A percentile compares a stretch with the other conserved stretches of the same genome.
These are phyloP conservation scores for Suillus sp. DNA, from an alignment of 768 basidiomycete genomes.

Conservation along the genomic window DNA sequence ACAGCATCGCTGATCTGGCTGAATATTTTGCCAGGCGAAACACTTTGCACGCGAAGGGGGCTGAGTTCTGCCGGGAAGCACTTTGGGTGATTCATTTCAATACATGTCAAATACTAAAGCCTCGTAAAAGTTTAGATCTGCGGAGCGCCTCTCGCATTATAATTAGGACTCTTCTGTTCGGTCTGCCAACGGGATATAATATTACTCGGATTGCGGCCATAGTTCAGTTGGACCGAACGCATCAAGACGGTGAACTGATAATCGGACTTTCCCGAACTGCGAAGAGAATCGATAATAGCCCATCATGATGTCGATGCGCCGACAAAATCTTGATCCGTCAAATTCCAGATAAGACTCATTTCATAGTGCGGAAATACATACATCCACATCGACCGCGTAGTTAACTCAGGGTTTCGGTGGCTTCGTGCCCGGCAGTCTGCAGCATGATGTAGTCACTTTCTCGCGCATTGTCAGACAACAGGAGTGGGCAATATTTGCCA, in stretches of 20 bases:
- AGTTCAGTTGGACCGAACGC: background rate
- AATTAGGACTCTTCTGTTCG: background rate
- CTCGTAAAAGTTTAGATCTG: background rate
- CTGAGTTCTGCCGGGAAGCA: background rate
- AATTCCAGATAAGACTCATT: background rate
- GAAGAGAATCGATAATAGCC: too few relatives aligned
- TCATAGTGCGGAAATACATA: background rate
- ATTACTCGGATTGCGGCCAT: background rate
- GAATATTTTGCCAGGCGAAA: background rate
- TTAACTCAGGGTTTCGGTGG: background rate
- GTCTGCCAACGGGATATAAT: background rate
- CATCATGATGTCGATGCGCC: background rate
- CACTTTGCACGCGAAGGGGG: background rate
- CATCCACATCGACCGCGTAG: background rate
- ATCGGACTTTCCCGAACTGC: background rate
- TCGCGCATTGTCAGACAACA: too few relatives aligned
- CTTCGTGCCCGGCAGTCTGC: background rate
- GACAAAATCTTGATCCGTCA: background rate
- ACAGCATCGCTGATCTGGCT: background rate
- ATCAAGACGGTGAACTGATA: constrained; percentile 2
- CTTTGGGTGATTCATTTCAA: background rate
- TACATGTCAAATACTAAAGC: background rate
- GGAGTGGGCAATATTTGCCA: too few relatives aligned
- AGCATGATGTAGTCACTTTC: background rate
- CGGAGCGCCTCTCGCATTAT: background rate